Evolutionary conservation across 2,329 filamentous ascomycete species (phyloP), one percentile per base, ranked within the genome.

Genomic region (Claviceps lovelessii): DNA sequence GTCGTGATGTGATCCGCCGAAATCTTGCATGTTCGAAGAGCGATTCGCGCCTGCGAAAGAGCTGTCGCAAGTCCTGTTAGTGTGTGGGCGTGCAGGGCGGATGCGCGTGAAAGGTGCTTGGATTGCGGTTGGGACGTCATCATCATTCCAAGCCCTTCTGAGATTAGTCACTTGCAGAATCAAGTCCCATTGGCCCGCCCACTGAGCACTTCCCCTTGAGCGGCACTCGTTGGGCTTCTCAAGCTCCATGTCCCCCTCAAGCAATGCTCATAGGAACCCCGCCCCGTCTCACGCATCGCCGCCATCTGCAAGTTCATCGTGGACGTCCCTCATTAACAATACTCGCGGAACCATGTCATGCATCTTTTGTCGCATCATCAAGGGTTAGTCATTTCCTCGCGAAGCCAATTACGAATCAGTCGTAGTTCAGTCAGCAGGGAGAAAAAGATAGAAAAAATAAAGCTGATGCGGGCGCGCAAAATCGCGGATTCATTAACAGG

Each of bases 361-460:
- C 70, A 89, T 97, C 67, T 98, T 98, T 76, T 98, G 93, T 79
- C 95, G 89, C 72, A 97, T 98, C 68, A 86, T 98, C 76, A 94
- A 95, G 80, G 91, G 91, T 77, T 66, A 57, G 65, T 60, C 13
- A 17, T 13, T 31, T n/a, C 10, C 11, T 13, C n/a, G 28, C 9
- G 4, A 44, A 23, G 42, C 42, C 42, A 2, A 23, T 5, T 3
- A 31, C 6, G 45, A 15, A 13, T 9, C 23, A 17, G 28, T 31
- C 45, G 45, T 10, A 17, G 28, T 6, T 29, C 17, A 17, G 6
- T 47, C 45, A 31, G 37, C 4, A 17, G 1, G 8, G 15, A 41
- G 7, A n/a, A 41, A 33, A 13, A 13, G 17, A 31, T 15, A 10
- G 3, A n/a, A 39, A 31, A 4, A 19, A 51, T 10, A 29, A 45